Percentiles rank a stretch among this genome's conserved stretches.
Conservation (phyloP, 352 stramenopile species). For the Phytophthora cactorum region DNA sequence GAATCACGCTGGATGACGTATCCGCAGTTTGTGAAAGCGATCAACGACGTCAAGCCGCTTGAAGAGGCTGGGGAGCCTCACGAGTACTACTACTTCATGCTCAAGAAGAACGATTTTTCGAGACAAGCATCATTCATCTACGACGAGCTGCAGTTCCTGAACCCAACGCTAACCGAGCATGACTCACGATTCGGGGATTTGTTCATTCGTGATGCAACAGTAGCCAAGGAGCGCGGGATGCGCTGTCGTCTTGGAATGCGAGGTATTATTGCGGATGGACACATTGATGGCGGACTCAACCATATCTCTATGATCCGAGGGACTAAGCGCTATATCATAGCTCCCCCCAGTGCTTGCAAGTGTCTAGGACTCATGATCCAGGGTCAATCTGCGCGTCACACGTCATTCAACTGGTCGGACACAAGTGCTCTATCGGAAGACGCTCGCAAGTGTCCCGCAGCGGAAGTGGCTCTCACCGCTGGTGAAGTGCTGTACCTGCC, state of each 20-base stretch:
- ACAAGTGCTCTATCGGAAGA: conserved; percentile 33
- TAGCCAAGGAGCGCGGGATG: conserved; percentile 55
- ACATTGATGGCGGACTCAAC: conserved; percentile 95
- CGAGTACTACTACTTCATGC: conserved; percentile 68
- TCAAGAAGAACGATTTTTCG: conserved; percentile 56
- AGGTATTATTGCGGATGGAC: conserved; percentile 93
- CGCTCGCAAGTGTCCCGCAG: conserved; percentile 60
- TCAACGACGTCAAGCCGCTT: conserved; percentile 32
- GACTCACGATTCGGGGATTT: conserved; percentile 53
- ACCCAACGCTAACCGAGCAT: conserved; percentile 81
- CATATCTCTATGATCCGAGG: conserved; percentile 93
- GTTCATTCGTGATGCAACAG: conserved; percentile 51
- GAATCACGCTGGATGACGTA: conserved; percentile 67
- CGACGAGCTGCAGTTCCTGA: conserved; percentile 93
- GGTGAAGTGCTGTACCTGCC: conserved; percentile 96
- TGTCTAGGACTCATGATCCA: conserved; percentile 78
- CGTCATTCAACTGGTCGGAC: conserved; percentile 92
- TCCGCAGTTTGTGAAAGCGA: conserved; percentile 51
- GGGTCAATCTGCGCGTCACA: conserved; percentile 90
- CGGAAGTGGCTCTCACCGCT: conserved; percentile 91
- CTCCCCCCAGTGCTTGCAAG: conserved; percentile 87
- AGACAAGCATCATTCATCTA: conserved; percentile 61
- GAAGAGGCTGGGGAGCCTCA: conserved; percentile 21
- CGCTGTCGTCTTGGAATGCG: conserved; percentile 92
- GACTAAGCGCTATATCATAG: conserved; percentile 93